Base-by-base conservation (phyloP, 1,284 basidiomycete genomes). In the Cryptococcus depauperatus region DNA sequence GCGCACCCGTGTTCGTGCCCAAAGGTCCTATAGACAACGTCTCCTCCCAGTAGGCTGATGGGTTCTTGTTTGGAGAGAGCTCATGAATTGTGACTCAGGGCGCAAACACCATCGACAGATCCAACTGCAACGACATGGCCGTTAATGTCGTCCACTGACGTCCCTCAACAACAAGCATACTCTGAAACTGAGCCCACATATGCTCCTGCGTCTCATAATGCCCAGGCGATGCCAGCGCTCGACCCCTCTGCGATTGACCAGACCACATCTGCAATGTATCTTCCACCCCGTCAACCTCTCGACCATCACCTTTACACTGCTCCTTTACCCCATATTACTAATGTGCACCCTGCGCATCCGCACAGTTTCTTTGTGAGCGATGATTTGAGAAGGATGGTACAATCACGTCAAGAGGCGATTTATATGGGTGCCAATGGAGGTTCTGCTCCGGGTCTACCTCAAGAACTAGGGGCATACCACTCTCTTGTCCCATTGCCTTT, bases 391-490 rank as follows among this genome's bases (percentile, higher is more conserved):
- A 82, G 91, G 54, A 79, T 82, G 29, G 73, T 97, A 14, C 86
- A 88, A 54, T 76, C 79, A 39, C 83, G 85, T 33, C 83, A 86
- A 27, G 90, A 96, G 66, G 79, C 80, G 6, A 77, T 80, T 27
- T 79, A 79, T 47, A 73, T 74, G 1, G 52, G 55, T 32, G 48
- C 62, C 0, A 50, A 53, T 16, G 42, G 48, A 1, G 52, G 55
- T 10, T 45, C 52, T 1, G 66, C 71, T 4, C 73, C 79, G 8
- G 77, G 78, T 18, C 75, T 95, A 7, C 92, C 92, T 0, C 83
- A 87, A 21, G 87, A 93, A 59, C 70, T 95, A 7, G 87, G 92
- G 60, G 88, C 87, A 1, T 96, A 96, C 62, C 89, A 96, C 65
- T 82, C 84, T 0, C 77, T 96, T 9, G 78, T 84, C 3, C 85